These are phyloP conservation scores for Coniferiporia sulphurascens DNA, from an alignment of 1,284 basidiomycete genomes.

Conservation along the genomic window DNA sequence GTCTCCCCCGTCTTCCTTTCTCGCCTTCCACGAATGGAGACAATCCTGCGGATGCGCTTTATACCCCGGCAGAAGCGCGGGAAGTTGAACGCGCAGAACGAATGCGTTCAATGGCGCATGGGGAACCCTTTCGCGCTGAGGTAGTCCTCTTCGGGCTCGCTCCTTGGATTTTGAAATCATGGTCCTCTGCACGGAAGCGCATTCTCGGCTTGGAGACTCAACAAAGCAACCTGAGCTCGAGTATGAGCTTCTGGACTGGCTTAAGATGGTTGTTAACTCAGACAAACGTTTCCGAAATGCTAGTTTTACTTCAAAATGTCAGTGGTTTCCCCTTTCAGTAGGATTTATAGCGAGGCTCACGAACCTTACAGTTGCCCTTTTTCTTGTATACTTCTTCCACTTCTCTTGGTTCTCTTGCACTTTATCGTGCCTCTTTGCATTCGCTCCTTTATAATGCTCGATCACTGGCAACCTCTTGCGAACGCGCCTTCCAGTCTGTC, in stretches of 20 bases:
- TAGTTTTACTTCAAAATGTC: constrained; percentile 65
- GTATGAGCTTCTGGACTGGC: constrained; percentile 3
- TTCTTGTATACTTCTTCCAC: constrained; percentile 65
- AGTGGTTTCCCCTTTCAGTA: constrained; percentile 24
- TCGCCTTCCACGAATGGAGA: constrained; percentile 39
- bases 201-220: constrained; percentile 48
- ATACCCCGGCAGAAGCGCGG: constrained; percentile 49
- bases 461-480: constrained; percentile 53
- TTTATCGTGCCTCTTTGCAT: constrained; percentile 74
- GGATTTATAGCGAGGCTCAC: not conserved
- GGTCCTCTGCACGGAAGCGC: constrained; percentile 58
- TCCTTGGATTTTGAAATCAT: constrained; percentile 74
- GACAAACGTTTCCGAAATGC: constrained; percentile 56
- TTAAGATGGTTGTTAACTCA: constrained; percentile 39
- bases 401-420: constrained; percentile 68
- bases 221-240: constrained; percentile 2
- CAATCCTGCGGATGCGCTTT: constrained; percentile 35
- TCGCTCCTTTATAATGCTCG: constrained; percentile 60
- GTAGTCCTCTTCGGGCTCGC: constrained; percentile 75
- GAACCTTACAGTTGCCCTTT: constrained; percentile 53
- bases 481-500: constrained; percentile 71
- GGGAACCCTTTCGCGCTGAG: constrained; percentile 67
- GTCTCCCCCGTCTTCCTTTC: constrained; percentile 50
- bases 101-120: constrained; percentile 66
- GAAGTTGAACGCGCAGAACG: constrained; percentile 65